A percentile compares a stretch with the other conserved stretches of the same genome.
These are phyloP conservation scores for Basipetospora sp. DNA, from an alignment of 2,329 filamentous ascomycete species.

Conservation along the genomic window DNA sequence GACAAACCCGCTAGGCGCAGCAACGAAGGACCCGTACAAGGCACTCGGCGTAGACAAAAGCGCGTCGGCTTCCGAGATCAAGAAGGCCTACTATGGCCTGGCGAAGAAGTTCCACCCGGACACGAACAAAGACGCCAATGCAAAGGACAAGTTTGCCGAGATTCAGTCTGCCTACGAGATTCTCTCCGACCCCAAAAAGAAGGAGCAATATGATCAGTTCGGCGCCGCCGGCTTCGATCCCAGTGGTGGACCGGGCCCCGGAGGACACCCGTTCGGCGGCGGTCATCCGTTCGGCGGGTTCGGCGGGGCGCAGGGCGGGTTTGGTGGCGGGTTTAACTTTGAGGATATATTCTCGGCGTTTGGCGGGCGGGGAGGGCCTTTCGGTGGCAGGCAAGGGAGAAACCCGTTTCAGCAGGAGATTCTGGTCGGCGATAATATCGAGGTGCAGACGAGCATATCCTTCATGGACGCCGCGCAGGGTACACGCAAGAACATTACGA, in stretches of 20 bases:
- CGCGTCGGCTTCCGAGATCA: conserved; percentile 77
- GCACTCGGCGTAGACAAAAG: conserved; percentile 70
- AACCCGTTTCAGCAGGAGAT: conserved; percentile 65
- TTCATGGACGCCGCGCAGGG: conserved; percentile 96
- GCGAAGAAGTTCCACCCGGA: conserved; percentile 97
- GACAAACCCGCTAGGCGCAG: conserved; percentile 32
- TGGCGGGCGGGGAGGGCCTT: conserved; percentile 36
- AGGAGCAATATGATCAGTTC: conserved; percentile 79
- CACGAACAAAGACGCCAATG: conserved; percentile 86
- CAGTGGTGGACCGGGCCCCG: conserved; percentile 38
- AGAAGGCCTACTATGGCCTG: conserved; percentile 94
- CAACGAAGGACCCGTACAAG: conserved; percentile 65
- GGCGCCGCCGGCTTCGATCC: conserved; percentile 80
- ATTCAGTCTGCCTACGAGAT: conserved; percentile 90
- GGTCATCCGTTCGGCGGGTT: conserved; percentile 49
- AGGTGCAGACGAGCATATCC: conserved; percentile 80
- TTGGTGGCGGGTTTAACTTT: conserved; percentile 78
- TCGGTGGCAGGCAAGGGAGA: conserved; percentile 34
- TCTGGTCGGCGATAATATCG: conserved; percentile 87
- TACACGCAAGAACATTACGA: conserved; percentile 69
- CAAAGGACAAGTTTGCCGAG: conserved; percentile 88
- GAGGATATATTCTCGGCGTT: conserved; percentile 92
- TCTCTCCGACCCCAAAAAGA: conserved; percentile 83
- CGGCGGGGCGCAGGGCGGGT: conserved; percentile 48
- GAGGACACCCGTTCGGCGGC: conserved; percentile 45